phyloP scores from a whole-genome alignment of 176 grass and related monocot genomes.

The bread wheat (Triticum aestivum) region DNA sequence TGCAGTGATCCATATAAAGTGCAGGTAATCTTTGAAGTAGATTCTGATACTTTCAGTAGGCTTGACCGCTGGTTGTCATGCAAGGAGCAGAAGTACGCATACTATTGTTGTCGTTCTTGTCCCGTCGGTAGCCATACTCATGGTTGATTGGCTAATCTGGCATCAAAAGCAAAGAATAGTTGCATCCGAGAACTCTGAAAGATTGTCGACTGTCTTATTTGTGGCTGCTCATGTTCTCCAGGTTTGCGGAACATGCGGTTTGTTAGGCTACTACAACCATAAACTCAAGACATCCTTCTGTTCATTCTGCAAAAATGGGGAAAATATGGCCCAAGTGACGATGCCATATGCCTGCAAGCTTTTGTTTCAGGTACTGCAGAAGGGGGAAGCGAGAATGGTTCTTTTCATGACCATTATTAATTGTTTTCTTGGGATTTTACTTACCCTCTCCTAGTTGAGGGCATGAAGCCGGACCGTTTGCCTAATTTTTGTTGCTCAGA shows the following conservation, averaged over 20 bases:
- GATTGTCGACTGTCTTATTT: neutral
- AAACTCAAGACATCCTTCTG: slow-evolving; percentile 76
- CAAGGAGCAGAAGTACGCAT: neutral
- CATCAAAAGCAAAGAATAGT: neutral
- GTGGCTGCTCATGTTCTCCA: slow-evolving; percentile 23
- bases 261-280: slow-evolving; percentile 82
- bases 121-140: neutral
- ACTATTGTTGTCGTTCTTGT: neutral
- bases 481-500: neutral
- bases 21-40: slow-evolving; percentile 46
- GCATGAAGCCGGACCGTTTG: neutral
- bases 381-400: neutral
- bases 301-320: slow-evolving; percentile 87
- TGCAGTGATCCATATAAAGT: slow-evolving; percentile 95
- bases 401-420: neutral
- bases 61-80: neutral
- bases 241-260: slow-evolving; percentile 84
- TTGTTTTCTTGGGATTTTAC: neutral
- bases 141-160: neutral
- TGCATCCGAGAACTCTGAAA: neutral
- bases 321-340: slow-evolving; percentile 83
- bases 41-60: neutral
- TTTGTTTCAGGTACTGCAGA: slow-evolving; percentile 73
- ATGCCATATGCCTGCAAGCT: slow-evolving; percentile 97
- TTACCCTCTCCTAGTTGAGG: neutral